phyloP scores from a whole-genome alignment of 352 stramenopile species.

The Phytophthora lateralis region DNA sequence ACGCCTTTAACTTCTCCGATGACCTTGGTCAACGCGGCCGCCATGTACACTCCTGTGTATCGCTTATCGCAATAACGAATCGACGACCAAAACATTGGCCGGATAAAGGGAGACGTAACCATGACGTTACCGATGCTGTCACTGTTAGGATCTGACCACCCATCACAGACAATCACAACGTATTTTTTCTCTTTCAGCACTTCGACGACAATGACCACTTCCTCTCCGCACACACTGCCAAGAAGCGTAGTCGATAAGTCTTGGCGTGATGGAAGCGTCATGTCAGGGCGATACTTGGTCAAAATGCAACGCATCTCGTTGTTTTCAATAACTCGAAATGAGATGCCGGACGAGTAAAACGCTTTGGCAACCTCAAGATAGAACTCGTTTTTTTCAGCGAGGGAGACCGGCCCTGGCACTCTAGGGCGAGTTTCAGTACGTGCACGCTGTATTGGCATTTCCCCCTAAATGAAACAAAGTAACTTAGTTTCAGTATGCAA shows the following conservation, averaged over 20 bases:
- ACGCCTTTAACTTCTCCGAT: conserved; percentile 6
- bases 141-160: conserved; percentile 23
- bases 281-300: not conserved
- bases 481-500: too few species aligned
- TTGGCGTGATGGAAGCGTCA: not conserved
- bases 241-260: not conserved
- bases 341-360: conserved; percentile 1
- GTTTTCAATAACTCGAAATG: conserved; percentile 11
- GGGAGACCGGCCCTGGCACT: too few species aligned
- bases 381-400: too few species aligned
- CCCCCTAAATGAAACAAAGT: too few species aligned
- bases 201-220: conserved; percentile 1
- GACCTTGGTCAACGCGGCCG: not conserved
- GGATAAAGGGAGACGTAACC: conserved; percentile 13
- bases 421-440: too few species aligned
- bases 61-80: conserved; percentile 5
- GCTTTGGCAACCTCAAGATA: not conserved
- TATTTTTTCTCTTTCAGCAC: not conserved
- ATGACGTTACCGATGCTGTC: conserved; percentile 19
- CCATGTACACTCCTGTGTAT: conserved; percentile 14
- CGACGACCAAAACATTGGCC: conserved; percentile 15
- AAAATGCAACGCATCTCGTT: not conserved
- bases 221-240: not conserved
- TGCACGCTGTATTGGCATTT: too few species aligned
- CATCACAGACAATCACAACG: conserved; percentile 15